Evolutionary conservation across 495 filamentous ascomycete species (phyloP), one percentile per base, ranked within the genome.

Genomic region (Penicillium pancosmium): DNA sequence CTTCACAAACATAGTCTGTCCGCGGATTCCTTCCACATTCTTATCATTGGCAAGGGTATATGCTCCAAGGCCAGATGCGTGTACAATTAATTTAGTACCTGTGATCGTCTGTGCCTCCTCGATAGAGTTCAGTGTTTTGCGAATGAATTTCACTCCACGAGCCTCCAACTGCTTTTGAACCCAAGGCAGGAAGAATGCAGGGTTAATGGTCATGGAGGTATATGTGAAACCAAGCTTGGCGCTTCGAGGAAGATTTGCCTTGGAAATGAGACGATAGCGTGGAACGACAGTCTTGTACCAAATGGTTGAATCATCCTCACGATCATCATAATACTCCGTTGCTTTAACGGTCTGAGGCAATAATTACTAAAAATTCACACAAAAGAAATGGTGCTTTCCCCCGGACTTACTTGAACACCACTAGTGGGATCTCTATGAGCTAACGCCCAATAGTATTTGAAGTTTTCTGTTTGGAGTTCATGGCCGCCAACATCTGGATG

Each of bases 1-100:
- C 33, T 66, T 36, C 23, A 62, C 52, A 5, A 66, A 57, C 60
- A 66, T 66, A 0, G 60, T 66, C 36, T 66, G 63, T n/a, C 63
- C 63, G 9, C 63, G 63, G 35, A 57, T 33, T 5, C 59, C 36
- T 3, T 52, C 41, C 10, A 66, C 60, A 11, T 55, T 35, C 13
- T 62, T 51, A 36, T 66, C 63, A 36, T 38, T 49, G 3, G 56
- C 63, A 15, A 66, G 41, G 10, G 56, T 7, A 2, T 35, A 57
- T 35, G 60, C 60, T 5, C 60, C 60, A 3, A 62, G 47, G 10
- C 56, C 43, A 0, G 64, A 56, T n/a, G 64, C 64, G 38, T 66
- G 50, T 0, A 66, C 64, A 44, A 66, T 21, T 5, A 57, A 13
- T 6, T 52, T n/a, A 12, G 33, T 33, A 1, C 56, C 50, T 0